Conservation (phyloP, 345 rosid genomes). For the Hibiscus trionum region DNA sequence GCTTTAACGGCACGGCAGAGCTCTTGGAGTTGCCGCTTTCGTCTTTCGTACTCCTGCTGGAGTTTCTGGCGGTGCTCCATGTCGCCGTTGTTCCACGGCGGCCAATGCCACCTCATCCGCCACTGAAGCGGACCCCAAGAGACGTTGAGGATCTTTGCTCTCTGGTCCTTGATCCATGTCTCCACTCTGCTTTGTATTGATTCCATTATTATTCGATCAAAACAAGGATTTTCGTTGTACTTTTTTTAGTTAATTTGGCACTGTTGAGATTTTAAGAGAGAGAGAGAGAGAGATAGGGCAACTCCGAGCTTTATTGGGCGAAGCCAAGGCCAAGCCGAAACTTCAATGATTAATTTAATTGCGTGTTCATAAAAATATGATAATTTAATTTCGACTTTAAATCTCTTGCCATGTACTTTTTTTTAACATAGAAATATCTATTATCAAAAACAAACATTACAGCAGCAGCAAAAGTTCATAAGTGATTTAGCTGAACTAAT, state of each 20-base stretch:
- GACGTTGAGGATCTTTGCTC: constrained; percentile 50
- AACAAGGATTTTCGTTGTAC: not conserved
- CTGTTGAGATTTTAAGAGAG: not conserved
- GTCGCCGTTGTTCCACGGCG: constrained; percentile 57
- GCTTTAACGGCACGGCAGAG: constrained; percentile 75
- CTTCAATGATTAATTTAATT: not conserved
- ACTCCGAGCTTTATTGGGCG: not conserved
- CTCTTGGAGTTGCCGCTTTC: constrained; percentile 64
- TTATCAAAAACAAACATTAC: no score
- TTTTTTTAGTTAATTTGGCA: not conserved
- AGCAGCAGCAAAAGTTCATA: no score
- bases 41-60: constrained; percentile 68
- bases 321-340: not conserved
- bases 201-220: constrained; percentile 22
- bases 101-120: constrained; percentile 81
- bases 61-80: constrained; percentile 54
- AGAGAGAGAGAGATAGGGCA: not conserved
- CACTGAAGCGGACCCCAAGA: constrained; percentile 85
- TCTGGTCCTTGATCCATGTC: constrained; percentile 92
- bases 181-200: constrained; percentile 66
- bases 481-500: no score
- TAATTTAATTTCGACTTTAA: no score
- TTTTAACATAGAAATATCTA: no score
- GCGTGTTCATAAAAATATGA: no score
- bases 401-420: no score